Evolutionary conservation across 352 stramenopile species (phyloP).

Genomic region (Globisporangium paroecandrum): DNA sequence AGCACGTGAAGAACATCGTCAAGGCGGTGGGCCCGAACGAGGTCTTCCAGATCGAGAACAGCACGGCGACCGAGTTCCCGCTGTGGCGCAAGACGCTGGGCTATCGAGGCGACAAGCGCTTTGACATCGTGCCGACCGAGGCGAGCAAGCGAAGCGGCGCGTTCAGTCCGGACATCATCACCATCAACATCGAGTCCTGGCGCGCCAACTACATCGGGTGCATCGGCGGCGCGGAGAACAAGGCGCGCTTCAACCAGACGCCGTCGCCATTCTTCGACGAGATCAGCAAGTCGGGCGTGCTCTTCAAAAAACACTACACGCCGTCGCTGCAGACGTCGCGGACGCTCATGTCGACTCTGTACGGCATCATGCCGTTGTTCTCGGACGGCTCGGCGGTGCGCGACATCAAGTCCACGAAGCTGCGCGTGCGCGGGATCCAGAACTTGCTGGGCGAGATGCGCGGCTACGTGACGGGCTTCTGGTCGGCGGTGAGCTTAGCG

Average conservation of each 20-base stretch:
- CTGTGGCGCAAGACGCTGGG: constrained; percentile 54
- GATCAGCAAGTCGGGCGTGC: constrained; percentile 44
- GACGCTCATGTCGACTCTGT: constrained; percentile 58
- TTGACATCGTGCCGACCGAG: constrained; percentile 28
- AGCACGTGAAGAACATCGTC: constrained; percentile 48
- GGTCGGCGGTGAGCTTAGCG: constrained; percentile 48
- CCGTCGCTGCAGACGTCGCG: constrained; percentile 57
- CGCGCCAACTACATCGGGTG: constrained; percentile 56
- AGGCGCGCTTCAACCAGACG: constrained; percentile 33
- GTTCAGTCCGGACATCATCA: constrained; percentile 53
- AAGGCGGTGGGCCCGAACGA: constrained; percentile 38
- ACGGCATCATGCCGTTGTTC: constrained; percentile 59
- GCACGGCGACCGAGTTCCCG: constrained; percentile 44
- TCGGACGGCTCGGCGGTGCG: constrained; percentile 50
- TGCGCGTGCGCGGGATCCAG: constrained; percentile 46
- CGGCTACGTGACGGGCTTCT: constrained; percentile 66
- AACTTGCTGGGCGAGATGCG: constrained; percentile 59
- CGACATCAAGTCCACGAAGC: constrained; percentile 45
- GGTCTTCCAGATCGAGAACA: constrained; percentile 57
- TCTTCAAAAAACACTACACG: constrained; percentile 68
- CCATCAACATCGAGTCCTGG: constrained; percentile 73
- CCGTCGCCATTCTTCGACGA: constrained; percentile 58
- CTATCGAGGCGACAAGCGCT: constrained; percentile 43
- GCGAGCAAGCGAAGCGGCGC: not conserved
- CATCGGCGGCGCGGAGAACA: constrained; percentile 44